Conservation (phyloP, 139 green algal species). For the Trebouxia sp. region DNA sequence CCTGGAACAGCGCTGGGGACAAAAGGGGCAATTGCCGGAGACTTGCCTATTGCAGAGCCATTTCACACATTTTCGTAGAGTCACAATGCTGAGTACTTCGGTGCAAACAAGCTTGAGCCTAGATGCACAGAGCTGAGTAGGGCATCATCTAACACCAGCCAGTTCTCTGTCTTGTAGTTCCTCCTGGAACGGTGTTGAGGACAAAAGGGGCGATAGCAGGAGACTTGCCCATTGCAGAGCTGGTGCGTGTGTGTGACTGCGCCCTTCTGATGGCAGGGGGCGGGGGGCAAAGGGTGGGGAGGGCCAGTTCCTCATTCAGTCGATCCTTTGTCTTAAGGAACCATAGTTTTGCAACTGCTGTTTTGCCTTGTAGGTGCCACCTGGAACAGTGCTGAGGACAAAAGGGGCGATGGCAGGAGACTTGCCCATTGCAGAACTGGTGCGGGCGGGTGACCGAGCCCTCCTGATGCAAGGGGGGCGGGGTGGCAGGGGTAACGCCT, state of each 20-base stretch:
- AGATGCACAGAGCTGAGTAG: no score
- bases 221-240: slow-evolving; percentile 74
- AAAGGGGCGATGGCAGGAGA: slow-evolving; percentile 50
- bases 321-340: no score
- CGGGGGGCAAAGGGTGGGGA: no score
- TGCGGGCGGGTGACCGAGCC: slow-evolving; percentile 66
- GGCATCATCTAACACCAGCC: no score
- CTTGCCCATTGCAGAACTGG: slow-evolving; percentile 78
- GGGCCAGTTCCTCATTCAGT: no score
- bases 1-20: slow-evolving; percentile 72
- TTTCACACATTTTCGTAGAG: no score
- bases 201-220: slow-evolving; percentile 47
- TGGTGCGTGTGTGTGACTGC: slow-evolving; percentile 69
- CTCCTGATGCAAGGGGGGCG: slow-evolving; percentile 84
- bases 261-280: slow-evolving; percentile 83
- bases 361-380: not conserved
- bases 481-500: slow-evolving; percentile 90
- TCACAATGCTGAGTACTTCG: no score
- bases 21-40: slow-evolving; percentile 48
- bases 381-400: slow-evolving; percentile 73
- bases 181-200: slow-evolving; percentile 89
- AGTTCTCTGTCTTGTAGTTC: no score
- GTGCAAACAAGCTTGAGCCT: no score
- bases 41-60: slow-evolving; percentile 76
- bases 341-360: no score